Conservation (phyloP, 1,284 basidiomycete species). For the Mycena citricolor region DNA sequence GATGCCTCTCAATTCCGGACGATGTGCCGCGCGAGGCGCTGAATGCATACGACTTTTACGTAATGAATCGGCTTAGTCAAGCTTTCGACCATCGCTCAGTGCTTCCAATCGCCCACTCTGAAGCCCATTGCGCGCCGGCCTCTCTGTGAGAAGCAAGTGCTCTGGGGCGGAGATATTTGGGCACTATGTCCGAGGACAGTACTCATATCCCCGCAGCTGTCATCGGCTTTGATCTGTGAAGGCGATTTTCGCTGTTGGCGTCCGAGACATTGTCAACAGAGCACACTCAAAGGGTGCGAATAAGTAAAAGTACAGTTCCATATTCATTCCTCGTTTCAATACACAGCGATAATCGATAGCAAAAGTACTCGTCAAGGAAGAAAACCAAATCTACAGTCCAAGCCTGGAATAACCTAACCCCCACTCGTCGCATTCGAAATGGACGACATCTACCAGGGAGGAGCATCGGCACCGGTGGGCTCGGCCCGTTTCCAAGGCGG, state of each 20-base stretch:
- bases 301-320: neutral
- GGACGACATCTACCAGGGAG: neutral
- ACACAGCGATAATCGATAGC: neutral
- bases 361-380: neutral
- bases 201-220: too few relatives aligned
- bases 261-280: neutral
- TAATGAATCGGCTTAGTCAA: too few relatives aligned
- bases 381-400: neutral
- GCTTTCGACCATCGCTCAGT: too few relatives aligned
- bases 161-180: too few relatives aligned
- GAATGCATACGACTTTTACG: neutral
- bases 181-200: too few relatives aligned
- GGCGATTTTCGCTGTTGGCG: too few relatives aligned
- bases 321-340: conserved; percentile 4
- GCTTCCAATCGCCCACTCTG: too few relatives aligned
- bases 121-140: too few relatives aligned
- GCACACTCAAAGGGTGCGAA: neutral
- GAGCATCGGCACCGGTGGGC: neutral
- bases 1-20: too few relatives aligned
- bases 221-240: too few relatives aligned
- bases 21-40: neutral
- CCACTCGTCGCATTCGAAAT: neutral
- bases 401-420: neutral
- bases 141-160: too few relatives aligned
- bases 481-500: conserved; percentile 4